Percentiles rank a stretch among this genome's conserved stretches.
These are phyloP conservation scores for Colletotrichum somersetense DNA, from an alignment of 2,329 filamentous ascomycete species.

Conservation along the genomic window DNA sequence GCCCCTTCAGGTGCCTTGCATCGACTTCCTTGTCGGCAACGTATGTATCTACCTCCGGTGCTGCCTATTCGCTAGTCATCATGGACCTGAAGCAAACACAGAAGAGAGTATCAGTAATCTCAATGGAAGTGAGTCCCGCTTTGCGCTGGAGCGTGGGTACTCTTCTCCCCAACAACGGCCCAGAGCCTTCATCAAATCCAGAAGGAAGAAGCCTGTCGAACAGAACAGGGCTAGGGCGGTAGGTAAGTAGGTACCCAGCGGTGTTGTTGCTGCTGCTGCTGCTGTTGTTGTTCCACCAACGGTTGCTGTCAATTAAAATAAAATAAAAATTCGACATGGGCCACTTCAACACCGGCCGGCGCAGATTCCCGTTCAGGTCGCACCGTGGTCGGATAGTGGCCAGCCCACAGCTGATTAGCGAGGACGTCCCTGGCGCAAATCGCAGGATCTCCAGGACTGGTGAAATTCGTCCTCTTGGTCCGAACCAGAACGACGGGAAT, in stretches of 20 bases:
- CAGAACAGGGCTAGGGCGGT: conserved; percentile 10
- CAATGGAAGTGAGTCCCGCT: neutral
- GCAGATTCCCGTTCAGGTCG: conserved; percentile 39
- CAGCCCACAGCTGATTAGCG: conserved; percentile 41
- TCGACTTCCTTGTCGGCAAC: conserved; percentile 12
- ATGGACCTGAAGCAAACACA: neutral
- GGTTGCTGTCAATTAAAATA: conserved; percentile 20
- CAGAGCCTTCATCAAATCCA: neutral
- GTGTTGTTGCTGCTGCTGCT: conserved; percentile 21
- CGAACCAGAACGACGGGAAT: conserved; percentile 13
- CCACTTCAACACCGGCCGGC: conserved; percentile 25
- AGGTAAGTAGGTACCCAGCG: neutral
- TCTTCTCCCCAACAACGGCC: conserved; percentile 1
- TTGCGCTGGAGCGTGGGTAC: neutral
- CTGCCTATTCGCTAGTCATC: neutral
- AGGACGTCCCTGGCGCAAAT: conserved; percentile 42
- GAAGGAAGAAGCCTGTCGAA: conserved; percentile 29
- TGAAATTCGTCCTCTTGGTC: conserved; percentile 7
- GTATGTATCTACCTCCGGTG: neutral
- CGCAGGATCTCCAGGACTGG: conserved; percentile 13
- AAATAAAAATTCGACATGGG: conserved; percentile 22
- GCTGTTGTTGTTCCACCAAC: conserved; percentile 21
- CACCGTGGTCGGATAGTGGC: conserved; percentile 37
- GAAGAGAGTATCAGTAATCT: neutral
- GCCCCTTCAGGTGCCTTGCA: conserved; percentile 10